Evolutionary conservation across 2,329 filamentous ascomycete genomes (phyloP), one percentile per base, ranked within the genome.

Genomic region (Cytospora chrysosperma): DNA sequence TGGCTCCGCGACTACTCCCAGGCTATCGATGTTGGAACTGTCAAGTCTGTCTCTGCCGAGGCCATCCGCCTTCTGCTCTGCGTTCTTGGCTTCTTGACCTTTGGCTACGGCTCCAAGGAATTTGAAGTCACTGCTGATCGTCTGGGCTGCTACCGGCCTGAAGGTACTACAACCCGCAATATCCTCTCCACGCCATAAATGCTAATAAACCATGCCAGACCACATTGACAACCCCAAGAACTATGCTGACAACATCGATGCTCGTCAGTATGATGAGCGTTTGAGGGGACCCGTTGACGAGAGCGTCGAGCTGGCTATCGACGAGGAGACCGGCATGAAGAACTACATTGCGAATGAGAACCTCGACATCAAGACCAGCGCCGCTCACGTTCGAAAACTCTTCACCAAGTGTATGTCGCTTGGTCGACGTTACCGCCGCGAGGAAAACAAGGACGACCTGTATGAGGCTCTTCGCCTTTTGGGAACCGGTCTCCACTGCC

Each of bases 301-400:
- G 78, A 72, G 81, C 28, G 83, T 86, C 57, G 94, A 97, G 78
- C 83, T 97, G 40, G 85, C 84, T 53, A 84, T 98, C 70, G 92
- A 98, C 70, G 83, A 85, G 2, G 79, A 86, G 60, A 89, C 88
- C 7, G 90, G 90, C 69, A 82, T 96, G 78, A 98, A 98, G 80
- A 95, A 93, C 75, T 97, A 97, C 77, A 97, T 97, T 75, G 92
- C 93, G 47, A 93, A 93, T 67, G 93, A 97, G 74, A 79, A 85
- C 57, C 78, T 84, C 63, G 85, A 86, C 53, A 95, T 96, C 73
- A 91, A 90, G 77, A 96, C 90, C 52, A 96, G 92, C 56, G 90
- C 93, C 63, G 81, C 82, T 55, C 87, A 96, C 71, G 85, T 97
- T 65, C 86, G 91, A 59, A 82, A 85, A 67, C 85, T 96, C 1